phyloP scores from a whole-genome alignment of 202 grass and related monocot genomes.

The Zoysia matrella region DNA sequence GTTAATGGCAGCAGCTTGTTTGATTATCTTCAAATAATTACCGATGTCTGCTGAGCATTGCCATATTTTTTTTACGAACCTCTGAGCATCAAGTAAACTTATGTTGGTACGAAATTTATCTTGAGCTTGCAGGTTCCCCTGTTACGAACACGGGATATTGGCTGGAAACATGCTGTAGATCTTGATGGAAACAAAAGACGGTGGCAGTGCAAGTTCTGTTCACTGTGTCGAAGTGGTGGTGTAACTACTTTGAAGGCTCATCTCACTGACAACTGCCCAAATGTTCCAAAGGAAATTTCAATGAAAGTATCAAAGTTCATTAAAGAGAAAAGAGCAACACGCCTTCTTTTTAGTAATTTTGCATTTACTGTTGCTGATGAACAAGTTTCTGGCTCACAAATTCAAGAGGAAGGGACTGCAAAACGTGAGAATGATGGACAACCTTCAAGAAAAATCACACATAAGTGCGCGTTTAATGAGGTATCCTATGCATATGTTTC shows the following conservation, averaged over 20 bases:
- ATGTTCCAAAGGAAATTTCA: slow-evolving; percentile 56
- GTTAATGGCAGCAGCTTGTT: not conserved
- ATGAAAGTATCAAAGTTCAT: slow-evolving; percentile 60
- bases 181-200: slow-evolving; percentile 77
- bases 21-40: slow-evolving; percentile 29
- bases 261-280: slow-evolving; percentile 69
- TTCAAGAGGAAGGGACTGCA: slow-evolving; percentile 36
- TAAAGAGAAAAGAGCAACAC: slow-evolving; percentile 60
- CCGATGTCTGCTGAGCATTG: slow-evolving; percentile 31
- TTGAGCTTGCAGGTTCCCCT: slow-evolving; percentile 46
- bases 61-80: not conserved
- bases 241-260: slow-evolving; percentile 88
- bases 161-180: slow-evolving; percentile 78
- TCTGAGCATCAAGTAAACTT: slow-evolving; percentile 14
- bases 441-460: slow-evolving; percentile 31
- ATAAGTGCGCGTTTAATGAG: slow-evolving; percentile 34
- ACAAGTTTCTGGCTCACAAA: not conserved
- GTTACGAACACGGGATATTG: slow-evolving; percentile 67
- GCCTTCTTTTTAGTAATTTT: slow-evolving; percentile 47
- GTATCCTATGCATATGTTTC: slow-evolving; percentile 30
- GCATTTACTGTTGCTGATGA: no score
- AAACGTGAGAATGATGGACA: slow-evolving; percentile 34
- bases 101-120: slow-evolving; percentile 29
- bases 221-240: slow-evolving; percentile 74
- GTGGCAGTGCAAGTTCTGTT: slow-evolving; percentile 89